These are phyloP conservation scores for Handroanthus guayacan DNA, from an alignment of 257 asterid genomes.

Conservation along the genomic window DNA sequence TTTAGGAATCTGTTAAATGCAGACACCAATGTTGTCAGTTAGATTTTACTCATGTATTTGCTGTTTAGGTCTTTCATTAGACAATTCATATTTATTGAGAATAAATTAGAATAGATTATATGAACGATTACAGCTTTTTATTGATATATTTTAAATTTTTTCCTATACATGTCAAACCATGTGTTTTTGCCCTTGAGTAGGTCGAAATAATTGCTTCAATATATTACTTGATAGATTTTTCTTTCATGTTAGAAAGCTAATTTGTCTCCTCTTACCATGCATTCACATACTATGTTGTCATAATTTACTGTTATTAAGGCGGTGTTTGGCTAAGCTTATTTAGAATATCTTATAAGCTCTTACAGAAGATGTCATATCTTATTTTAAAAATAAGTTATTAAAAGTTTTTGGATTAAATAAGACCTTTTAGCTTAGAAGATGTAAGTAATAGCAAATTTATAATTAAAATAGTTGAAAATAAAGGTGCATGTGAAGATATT, in stretches of 20 bases:
- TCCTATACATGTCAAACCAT: neutral
- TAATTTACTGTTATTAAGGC: neutral
- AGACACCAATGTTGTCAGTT: neutral
- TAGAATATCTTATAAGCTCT: no score
- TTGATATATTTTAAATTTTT: slow-evolving; percentile 17
- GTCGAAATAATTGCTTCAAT: slow-evolving; percentile 4
- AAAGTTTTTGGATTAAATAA: no score
- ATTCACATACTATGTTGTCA: neutral
- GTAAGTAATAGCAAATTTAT: no score
- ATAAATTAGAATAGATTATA: slow-evolving; percentile 49
- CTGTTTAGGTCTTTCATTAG: slow-evolving; percentile 47
- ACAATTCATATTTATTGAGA: slow-evolving; percentile 38
- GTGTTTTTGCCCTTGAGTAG: slow-evolving; percentile 20
- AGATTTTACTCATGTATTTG: slow-evolving; percentile 25
- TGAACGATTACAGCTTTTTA: slow-evolving; percentile 38
- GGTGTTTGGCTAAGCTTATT: no score
- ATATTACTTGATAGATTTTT: slow-evolving; percentile 17
- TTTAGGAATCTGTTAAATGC: slow-evolving; percentile 15
- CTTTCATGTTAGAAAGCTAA: neutral
- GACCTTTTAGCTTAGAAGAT: no score
- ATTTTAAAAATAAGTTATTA: no score
- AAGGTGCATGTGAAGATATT: no score
- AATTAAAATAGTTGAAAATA: no score
- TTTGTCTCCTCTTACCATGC: neutral
- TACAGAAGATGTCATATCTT: no score